Evolutionary conservation across 495 filamentous ascomycete genomes (phyloP).

Genomic region (Hypoxylon crocopeplum): DNA sequence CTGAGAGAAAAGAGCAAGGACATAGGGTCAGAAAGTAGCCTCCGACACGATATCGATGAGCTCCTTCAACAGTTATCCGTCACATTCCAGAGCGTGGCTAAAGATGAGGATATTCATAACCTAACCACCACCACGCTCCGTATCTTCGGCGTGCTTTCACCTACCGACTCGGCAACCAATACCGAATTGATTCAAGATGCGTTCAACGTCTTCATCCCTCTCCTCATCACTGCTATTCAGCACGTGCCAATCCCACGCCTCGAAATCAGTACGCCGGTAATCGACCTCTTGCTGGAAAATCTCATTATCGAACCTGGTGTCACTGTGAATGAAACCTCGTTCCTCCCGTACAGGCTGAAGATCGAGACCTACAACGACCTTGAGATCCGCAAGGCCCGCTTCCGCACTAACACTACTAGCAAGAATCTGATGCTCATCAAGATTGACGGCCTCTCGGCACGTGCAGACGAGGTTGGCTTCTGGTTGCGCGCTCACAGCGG

Average conservation of each 20-base stretch:
- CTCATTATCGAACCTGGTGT: conserved; percentile 87
- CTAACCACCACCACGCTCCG: conserved; percentile 67
- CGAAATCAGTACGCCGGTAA: conserved; percentile 79
- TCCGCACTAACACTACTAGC: conserved; percentile 68
- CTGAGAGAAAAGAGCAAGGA: conserved; percentile 71
- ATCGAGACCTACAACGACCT: conserved; percentile 85
- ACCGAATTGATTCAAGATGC: conserved; percentile 74
- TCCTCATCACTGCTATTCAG: conserved; percentile 76
- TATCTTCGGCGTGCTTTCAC: conserved; percentile 71
- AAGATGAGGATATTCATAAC: conserved; percentile 73
- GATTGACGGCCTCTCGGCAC: conserved; percentile 78
- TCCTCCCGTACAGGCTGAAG: conserved; percentile 84
- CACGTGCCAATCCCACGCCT: conserved; percentile 88
- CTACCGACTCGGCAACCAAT: conserved; percentile 61
- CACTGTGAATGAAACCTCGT: conserved; percentile 84
- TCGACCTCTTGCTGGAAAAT: conserved; percentile 89
- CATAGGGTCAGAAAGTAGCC: conserved; percentile 65
- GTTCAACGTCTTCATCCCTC: conserved; percentile 79
- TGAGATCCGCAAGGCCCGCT: conserved; percentile 80
- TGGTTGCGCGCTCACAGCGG: conserved; percentile 70
- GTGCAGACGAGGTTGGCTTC: conserved; percentile 86
- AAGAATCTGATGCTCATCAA: conserved; percentile 77
- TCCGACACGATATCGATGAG: conserved; percentile 76
- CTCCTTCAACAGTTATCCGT: conserved; percentile 71
- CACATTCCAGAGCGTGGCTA: conserved; percentile 69